Evolutionary conservation across 2,329 filamentous ascomycete species (phyloP), one percentile per base, ranked within the genome.

Genomic region (Calonectria honghensis): DNA sequence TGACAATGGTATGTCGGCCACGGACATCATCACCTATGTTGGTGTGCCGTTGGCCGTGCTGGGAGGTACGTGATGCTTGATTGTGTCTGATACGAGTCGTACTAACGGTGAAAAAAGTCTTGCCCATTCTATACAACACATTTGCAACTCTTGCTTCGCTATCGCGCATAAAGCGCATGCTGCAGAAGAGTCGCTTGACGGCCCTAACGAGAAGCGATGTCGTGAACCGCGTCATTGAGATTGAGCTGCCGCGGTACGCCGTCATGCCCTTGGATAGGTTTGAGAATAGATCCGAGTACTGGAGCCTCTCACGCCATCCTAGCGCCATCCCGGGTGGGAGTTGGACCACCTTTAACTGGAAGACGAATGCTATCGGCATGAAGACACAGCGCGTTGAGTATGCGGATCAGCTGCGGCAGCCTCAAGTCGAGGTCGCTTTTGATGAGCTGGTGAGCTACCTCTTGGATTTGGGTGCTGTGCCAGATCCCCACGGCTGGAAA

Each of bases 291-390:
- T 83, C 86, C 0, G 87, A 90, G 66, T 94, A 94, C 83, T 94
- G 92, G 90, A 84, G 85, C 18, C 84, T 92, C 4, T 88, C 88
- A 50, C 82, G 85, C 2, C 85, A 89, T 68, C 88, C 89, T 0
- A 90, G 89, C 61, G 84, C 82, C 16, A 89, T 93, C 54, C 89
- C 90, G 0, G 92, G 92, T 3, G 92, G 92, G 0, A 89, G 86
- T 35, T 94, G 92, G 92, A 92, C 91, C 0, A 89, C 89, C 0
- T 93, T 94, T 81, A 90, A 93, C 82, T 94, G 92, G 92, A 89
- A 89, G 78, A 89, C 89, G n/a, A 88, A 92, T 76, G 85, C 89
- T 3, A 92, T 93, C 31, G 92, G 92, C 1, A 85, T 90, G 70
- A 92, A 91, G 79, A 90, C 90, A 18, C 92, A 93, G 83, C 87